Evolutionary conservation across 2,329 filamentous ascomycete species (phyloP).

Genomic region (Pestalotiopsis fici): DNA sequence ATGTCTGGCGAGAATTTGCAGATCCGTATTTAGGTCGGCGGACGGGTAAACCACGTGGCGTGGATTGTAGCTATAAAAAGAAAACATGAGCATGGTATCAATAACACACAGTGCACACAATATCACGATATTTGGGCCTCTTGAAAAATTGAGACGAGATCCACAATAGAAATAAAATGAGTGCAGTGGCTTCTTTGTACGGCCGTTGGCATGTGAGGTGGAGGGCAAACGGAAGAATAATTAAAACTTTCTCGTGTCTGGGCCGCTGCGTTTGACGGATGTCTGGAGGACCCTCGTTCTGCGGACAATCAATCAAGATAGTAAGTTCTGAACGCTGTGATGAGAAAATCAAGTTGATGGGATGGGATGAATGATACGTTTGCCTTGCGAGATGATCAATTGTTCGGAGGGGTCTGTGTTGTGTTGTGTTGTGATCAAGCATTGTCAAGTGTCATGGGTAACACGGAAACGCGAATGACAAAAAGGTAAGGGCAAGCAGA

Average conservation of each 20-base stretch:
- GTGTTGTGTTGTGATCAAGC: too few relatives aligned
- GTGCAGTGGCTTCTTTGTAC: too few relatives aligned
- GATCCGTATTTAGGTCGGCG: neutral
- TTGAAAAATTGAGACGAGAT: neutral
- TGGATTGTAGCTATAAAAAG: conserved; percentile 16
- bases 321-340: too few relatives aligned
- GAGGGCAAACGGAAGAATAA: too few relatives aligned
- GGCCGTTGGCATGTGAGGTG: neutral
- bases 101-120: neutral
- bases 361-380: too few relatives aligned
- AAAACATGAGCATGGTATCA: neutral
- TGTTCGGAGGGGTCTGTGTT: too few relatives aligned
- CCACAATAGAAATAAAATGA: neutral
- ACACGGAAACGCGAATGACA: too few relatives aligned
- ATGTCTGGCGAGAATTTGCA: neutral
- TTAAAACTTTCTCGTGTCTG: too few relatives aligned
- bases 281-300: neutral
- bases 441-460: too few relatives aligned
- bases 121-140: neutral
- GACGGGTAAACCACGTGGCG: neutral
- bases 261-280: neutral
- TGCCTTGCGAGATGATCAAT: too few relatives aligned
- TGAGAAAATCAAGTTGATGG: too few relatives aligned
- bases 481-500: neutral
- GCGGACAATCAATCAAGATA: too few relatives aligned